Evolutionary conservation across 345 rosid genomes (phyloP), one percentile per base, ranked within the genome.

Genomic region (Cardamine resedifolia): DNA sequence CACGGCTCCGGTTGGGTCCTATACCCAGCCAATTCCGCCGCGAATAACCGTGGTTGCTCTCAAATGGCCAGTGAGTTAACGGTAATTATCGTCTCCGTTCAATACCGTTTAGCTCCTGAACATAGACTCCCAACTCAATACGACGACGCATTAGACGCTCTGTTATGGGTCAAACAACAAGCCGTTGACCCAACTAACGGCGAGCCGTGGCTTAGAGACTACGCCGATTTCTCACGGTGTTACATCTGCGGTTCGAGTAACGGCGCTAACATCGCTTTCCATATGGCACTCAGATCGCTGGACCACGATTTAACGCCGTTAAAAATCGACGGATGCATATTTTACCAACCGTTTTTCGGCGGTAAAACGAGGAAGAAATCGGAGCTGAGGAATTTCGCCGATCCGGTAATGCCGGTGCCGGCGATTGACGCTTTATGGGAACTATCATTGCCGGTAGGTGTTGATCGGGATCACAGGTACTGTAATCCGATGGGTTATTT

Each of bases 31-130:
- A 60, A 30, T 6, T 65, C 65, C 50, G 11, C 31, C 18, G 59
- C 69, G 1, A 70, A 64, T 7, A 41, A 50, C 65, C 58, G 38
- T 5, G 2, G 60, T 0, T 71, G 84, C 53, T 59, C 70, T 3
- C 58, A 71, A 10, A 61, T 71, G 67, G 58, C 79, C 2, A 57
- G 70, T 8, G 74, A 78, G 3, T 36, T 74, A 24, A 67, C 81
- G 34, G 79, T 72, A 6, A 62, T 81, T 6, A 3, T 75, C 5
- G 68, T 81, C 7, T 68, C 71, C 66, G 74, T 81, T 16, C 47
- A 74, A 24, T 81, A 77, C 72, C 84, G 81, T 61, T 52, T 78
- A 16, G 61, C 81, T 16, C 84, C 84, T 7, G 81, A 81, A 9
- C 61, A 74, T 33, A 73, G 79, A 21, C 79, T 81, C 59, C 81